Conservation (phyloP, 371 early-diverging fungal genomes). For the Mortierella sp. region DNA sequence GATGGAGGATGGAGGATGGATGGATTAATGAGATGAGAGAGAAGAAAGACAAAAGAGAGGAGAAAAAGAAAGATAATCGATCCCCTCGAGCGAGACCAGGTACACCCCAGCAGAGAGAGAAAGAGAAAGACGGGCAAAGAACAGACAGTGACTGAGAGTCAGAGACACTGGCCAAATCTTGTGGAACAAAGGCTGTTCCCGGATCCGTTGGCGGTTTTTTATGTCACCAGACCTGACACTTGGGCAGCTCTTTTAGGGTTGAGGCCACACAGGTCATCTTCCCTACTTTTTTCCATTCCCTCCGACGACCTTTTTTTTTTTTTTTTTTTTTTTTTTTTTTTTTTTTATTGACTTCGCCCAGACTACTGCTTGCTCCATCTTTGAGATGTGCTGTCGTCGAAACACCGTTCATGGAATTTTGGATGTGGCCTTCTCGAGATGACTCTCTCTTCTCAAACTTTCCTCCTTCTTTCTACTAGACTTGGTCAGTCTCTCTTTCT, state of each 20-base stretch:
- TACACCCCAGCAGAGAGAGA: too few species aligned
- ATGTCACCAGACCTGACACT: too few species aligned
- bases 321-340: background rate
- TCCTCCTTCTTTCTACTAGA: background rate
- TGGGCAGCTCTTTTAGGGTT: too few species aligned
- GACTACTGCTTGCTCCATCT: too few species aligned
- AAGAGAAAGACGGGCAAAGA: conserved; percentile 1
- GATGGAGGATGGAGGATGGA: background rate
- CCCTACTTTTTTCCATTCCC: background rate
- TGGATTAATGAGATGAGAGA: background rate
- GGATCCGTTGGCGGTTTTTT: too few species aligned
- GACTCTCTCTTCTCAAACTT: background rate
- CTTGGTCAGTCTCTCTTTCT: conserved; percentile 3
- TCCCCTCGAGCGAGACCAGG: too few species aligned
- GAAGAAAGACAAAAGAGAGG: background rate
- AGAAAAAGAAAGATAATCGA: too few species aligned
- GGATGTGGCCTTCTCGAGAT: background rate
- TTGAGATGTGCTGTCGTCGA: too few species aligned
- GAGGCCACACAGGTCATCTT: too few species aligned
- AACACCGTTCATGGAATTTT: too few species aligned
- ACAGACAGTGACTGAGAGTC: background rate
- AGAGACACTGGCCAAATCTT: too few species aligned
- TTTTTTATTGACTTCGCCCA: background rate
- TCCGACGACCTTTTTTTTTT: conserved; percentile 5
- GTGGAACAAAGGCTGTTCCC: too few species aligned